Evolutionary conservation across 2,329 filamentous ascomycete species (phyloP).

Genomic region (Talaromyces sp.): DNA sequence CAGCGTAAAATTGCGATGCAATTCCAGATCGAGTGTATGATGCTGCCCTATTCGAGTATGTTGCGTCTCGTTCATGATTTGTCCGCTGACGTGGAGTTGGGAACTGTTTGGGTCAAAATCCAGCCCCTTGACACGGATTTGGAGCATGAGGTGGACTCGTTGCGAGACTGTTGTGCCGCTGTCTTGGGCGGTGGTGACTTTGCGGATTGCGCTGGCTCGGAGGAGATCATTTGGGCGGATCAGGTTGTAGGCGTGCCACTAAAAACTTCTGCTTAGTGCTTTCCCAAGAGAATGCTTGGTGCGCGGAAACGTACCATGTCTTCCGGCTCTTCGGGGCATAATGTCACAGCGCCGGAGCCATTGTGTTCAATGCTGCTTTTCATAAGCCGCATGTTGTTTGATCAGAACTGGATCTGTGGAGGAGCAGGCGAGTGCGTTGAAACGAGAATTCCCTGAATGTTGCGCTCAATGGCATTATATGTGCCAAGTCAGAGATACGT

Average conservation of each 20-base stretch:
- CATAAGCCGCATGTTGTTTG: slow-evolving; percentile 59
- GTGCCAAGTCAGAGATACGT: too few species aligned
- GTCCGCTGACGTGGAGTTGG: slow-evolving; percentile 66
- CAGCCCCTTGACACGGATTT: slow-evolving; percentile 62
- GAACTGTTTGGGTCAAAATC: slow-evolving; percentile 68
- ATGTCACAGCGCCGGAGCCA: slow-evolving; percentile 62
- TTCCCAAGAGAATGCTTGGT: not conserved
- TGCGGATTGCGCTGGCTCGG: slow-evolving; percentile 63
- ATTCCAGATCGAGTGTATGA: slow-evolving; percentile 77
- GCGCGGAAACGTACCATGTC: slow-evolving; percentile 59
- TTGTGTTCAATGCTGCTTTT: slow-evolving; percentile 65
- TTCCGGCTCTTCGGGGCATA: slow-evolving; percentile 69
- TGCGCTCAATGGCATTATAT: too few species aligned
- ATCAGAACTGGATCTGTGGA: not conserved
- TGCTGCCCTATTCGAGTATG: slow-evolving; percentile 64
- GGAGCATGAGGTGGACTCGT: slow-evolving; percentile 62
- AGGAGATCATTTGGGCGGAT: slow-evolving; percentile 64
- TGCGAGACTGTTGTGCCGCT: slow-evolving; percentile 62
- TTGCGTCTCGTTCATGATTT: slow-evolving; percentile 64
- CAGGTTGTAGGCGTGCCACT: slow-evolving; percentile 75
- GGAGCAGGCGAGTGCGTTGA: not conserved
- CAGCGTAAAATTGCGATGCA: slow-evolving; percentile 81
- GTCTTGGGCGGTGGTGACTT: slow-evolving; percentile 58
- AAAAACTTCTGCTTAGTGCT: not conserved
- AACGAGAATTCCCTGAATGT: too few species aligned